A percentile compares a stretch with the other conserved stretches of the same genome.
Evolutionary conservation across 2,329 filamentous ascomycete species (phyloP).

Genomic region (Penicillium sp.): DNA sequence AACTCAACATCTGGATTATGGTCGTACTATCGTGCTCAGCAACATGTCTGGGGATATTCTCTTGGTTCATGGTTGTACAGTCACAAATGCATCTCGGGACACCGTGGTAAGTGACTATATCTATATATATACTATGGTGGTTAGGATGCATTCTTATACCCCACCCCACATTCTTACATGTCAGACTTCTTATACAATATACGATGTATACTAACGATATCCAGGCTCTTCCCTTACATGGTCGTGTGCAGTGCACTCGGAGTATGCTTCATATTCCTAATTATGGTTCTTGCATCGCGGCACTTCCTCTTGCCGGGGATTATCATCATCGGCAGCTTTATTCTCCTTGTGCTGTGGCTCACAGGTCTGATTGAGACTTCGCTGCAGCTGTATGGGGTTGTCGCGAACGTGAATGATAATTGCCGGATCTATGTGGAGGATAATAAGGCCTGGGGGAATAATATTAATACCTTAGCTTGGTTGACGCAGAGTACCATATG

Average conservation of each 20-base stretch:
- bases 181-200: neutral
- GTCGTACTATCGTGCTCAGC: slow-evolving; percentile 59
- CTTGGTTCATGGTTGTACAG: slow-evolving; percentile 60
- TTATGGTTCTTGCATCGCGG: slow-evolving; percentile 56
- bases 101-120: slow-evolving; percentile 52
- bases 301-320: slow-evolving; percentile 57
- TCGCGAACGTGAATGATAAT: slow-evolving; percentile 56
- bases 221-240: slow-evolving; percentile 64
- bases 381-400: slow-evolving; percentile 58
- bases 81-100: slow-evolving; percentile 53
- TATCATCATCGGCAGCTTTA: slow-evolving; percentile 59
- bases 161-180: neutral
- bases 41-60: slow-evolving; percentile 59
- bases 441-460: slow-evolving; percentile 47
- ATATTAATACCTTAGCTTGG: slow-evolving; percentile 58
- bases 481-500: slow-evolving; percentile 63
- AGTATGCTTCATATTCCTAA: slow-evolving; percentile 57
- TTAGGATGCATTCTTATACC: neutral
- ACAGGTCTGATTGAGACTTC: slow-evolving; percentile 62
- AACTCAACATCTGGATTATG: slow-evolving; percentile 64
- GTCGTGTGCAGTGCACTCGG: slow-evolving; percentile 57
- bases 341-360: slow-evolving; percentile 60
- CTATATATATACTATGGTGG: neutral
- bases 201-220: slow-evolving; percentile 4
- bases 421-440: slow-evolving; percentile 57